Evolutionary conservation across 208 protist genomes (phyloP), one percentile per base, ranked within the genome.

Genomic region (Trypanosoma rangeli): DNA sequence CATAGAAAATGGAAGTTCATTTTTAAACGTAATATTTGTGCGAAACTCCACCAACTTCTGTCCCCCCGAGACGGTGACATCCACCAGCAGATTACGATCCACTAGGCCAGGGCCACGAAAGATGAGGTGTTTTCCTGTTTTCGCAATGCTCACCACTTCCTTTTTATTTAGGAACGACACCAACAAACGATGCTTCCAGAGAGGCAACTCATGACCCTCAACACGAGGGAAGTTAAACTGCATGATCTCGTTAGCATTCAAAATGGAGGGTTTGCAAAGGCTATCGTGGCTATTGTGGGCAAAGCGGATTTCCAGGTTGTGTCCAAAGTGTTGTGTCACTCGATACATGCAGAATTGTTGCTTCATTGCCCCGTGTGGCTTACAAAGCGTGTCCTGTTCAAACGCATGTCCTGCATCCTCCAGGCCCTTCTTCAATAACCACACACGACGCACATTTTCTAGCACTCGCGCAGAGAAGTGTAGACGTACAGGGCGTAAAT

Each of bases 211-310:
- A 59, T 83, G 74, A 26, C 88, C 85, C 37, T 83, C 78, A 49
- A 73, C 46, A 31, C 83, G 79, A 3, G 85, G 88, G 28, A 91
- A 86, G 70, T 85, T 89, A 56, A 94, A 91, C 7, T 75, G 69
- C 67, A 80, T 80, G 29, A 62, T 58, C 54, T 86, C 78, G 16
- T 73, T 67, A 2, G 62, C 55, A 28, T 49, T 55, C 8, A 85
- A 35, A 22, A 56, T 42, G 44, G 22, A 74, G 1, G 54, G 39
- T 22, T 18, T 29, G 24, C 64, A 58, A 49, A 73, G 70, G n/a
- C 55, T n/a, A 49, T 68, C 48, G 24, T 54, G 22, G 31, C 67
- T 54, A 48, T 80, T 67, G 26, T 78, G 42, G 3, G 70, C 53
- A 52, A 78, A 74, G 24, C 65, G 56, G 22, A 73, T 33, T 26